Evolutionary conservation across 345 rosid genomes (phyloP).

Genomic region (Heritiera fomes): DNA sequence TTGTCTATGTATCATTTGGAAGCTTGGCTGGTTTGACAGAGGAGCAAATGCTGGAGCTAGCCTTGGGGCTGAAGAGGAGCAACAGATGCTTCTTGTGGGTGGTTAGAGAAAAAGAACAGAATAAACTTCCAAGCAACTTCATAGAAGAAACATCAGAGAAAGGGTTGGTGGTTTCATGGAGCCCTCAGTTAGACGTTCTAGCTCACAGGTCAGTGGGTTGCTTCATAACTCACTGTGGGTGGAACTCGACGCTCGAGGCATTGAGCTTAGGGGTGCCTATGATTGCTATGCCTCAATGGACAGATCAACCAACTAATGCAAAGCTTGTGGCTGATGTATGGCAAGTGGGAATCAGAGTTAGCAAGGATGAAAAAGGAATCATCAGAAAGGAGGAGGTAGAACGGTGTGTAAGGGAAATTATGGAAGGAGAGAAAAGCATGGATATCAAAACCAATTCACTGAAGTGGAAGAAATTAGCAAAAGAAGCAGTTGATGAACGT

Average conservation of each 20-base stretch:
- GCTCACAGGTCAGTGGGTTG: constrained; percentile 55
- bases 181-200: constrained; percentile 55
- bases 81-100: constrained; percentile 58
- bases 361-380: constrained; percentile 31
- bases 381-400: constrained; percentile 43
- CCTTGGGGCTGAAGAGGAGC: constrained; percentile 40
- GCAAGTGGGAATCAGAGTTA: constrained; percentile 52
- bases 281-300: constrained; percentile 62
- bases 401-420: constrained; percentile 48
- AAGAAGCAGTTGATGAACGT: constrained; percentile 35
- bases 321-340: constrained; percentile 56
- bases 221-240: constrained; percentile 64
- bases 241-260: constrained; percentile 74
- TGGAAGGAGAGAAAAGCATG: constrained; percentile 45
- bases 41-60: constrained; percentile 60
- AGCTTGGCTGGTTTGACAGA: constrained; percentile 46
- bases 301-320: constrained; percentile 61
- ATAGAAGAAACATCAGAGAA: constrained; percentile 34
- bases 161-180: constrained; percentile 55
- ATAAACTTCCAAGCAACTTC: constrained; percentile 43
- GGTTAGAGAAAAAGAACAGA: constrained; percentile 48
- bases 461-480: constrained; percentile 47
- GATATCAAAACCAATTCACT: constrained; percentile 43
- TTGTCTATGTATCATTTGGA: constrained; percentile 54
- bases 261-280: constrained; percentile 59